These are phyloP conservation scores for Xylogone sp. DNA, from an alignment of 2,329 filamentous ascomycete species.

Conservation along the genomic window DNA sequence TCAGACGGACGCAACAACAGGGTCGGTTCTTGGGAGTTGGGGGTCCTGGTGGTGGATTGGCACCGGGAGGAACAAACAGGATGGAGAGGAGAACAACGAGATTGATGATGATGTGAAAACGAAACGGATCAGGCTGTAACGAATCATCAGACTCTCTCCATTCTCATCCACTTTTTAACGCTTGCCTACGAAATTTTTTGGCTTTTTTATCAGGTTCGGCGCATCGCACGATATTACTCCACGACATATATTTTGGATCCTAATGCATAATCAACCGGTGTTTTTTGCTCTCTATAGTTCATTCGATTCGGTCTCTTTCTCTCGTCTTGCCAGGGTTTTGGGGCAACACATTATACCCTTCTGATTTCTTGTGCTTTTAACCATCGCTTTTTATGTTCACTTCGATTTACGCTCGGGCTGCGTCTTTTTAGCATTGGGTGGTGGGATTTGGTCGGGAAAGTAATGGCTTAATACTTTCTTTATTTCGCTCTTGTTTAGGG, in stretches of 20 bases:
- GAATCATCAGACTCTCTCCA: not conserved
- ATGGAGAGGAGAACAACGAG: conserved; percentile 45
- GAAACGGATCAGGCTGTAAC: not conserved
- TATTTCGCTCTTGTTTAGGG: no score
- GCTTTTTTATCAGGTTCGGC: not conserved
- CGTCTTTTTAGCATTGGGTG: no score
- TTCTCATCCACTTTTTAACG: not conserved
- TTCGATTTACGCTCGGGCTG: no score
- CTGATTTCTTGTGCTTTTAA: not conserved
- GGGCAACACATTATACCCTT: not conserved
- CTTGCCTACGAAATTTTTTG: not conserved
- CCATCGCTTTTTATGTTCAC: no score
- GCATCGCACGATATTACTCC: not conserved
- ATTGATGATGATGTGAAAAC: conserved; percentile 43
- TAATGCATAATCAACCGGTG: not conserved
- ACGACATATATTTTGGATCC: not conserved
- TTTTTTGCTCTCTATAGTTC: not conserved
- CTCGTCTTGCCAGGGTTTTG: no score
- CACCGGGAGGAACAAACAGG: conserved; percentile 18
- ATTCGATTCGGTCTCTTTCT: not conserved
- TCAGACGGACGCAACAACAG: conserved; percentile 22
- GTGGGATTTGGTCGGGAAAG: no score
- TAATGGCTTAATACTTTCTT: no score
- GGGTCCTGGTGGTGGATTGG: conserved; percentile 9
- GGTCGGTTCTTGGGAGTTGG: conserved; percentile 13